A percentile compares a stretch with the other conserved stretches of the same genome.
phyloP scores from a whole-genome alignment of 164 flowering plant genomes.

The Paratinospora sagittata region DNA sequence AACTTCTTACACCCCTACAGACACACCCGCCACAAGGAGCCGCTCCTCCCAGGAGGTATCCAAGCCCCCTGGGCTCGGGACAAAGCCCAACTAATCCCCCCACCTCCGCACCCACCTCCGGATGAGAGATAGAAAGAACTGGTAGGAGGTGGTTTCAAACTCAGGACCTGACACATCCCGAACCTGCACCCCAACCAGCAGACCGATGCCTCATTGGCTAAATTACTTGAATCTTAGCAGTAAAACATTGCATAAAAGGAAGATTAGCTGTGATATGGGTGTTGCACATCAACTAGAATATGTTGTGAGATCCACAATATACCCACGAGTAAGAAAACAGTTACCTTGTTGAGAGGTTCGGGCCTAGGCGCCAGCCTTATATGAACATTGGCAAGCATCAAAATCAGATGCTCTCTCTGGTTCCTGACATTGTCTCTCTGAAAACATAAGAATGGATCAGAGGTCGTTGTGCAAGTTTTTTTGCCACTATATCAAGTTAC shows the following conservation, averaged over 20 bases:
- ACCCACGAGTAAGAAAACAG: slow-evolving; percentile 5
- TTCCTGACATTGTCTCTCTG: slow-evolving; percentile 98
- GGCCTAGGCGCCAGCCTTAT: slow-evolving; percentile 84
- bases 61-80: too few relatives aligned
- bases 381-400: slow-evolving; percentile 81
- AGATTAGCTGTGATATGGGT: background rate
- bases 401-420: slow-evolving; percentile 86
- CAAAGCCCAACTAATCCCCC: too few relatives aligned
- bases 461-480: background rate
- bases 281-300: background rate
- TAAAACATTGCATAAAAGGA: background rate
- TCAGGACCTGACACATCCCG: too few relatives aligned
- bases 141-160: too few relatives aligned
- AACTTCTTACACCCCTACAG: too few relatives aligned
- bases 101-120: too few relatives aligned
- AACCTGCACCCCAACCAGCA: too few relatives aligned
- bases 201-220: too few relatives aligned
- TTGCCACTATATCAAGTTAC: background rate
- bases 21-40: too few relatives aligned
- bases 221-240: too few relatives aligned
- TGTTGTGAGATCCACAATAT: background rate
- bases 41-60: too few relatives aligned
- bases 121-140: too few relatives aligned
- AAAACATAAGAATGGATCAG: slow-evolving; percentile 15
- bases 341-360: slow-evolving; percentile 82